Conservation (phyloP, 2,329 filamentous ascomycete species). For the Pleurostoma richardsiae region DNA sequence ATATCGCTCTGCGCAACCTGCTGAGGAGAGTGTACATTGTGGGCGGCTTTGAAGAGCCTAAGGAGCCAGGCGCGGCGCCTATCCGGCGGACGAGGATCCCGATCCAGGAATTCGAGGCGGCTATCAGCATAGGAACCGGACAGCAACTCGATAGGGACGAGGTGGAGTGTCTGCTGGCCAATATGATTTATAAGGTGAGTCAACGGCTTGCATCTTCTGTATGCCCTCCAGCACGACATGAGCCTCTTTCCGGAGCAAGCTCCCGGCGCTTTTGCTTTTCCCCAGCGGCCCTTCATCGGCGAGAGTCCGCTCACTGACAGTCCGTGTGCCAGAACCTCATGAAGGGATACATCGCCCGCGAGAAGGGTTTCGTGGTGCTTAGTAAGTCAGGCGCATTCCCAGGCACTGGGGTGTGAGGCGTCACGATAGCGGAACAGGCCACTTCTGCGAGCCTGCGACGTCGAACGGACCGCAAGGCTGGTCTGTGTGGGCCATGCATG, state of each 20-base stretch:
- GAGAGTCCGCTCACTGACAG: no score
- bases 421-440: not conserved
- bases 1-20: conserved; percentile 87
- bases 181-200: conserved; percentile 94
- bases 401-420: conserved; percentile 64
- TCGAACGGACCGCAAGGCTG: no score
- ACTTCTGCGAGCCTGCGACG: no score
- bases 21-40: conserved; percentile 86
- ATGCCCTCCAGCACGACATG: no score
- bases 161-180: conserved; percentile 90
- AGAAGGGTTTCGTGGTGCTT: conserved; percentile 83
- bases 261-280: no score
- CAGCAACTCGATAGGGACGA: conserved; percentile 78
- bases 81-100: conserved; percentile 73
- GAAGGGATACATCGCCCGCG: conserved; percentile 96
- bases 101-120: conserved; percentile 78
- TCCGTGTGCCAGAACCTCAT: conserved; percentile 64
- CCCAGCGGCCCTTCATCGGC: no score
- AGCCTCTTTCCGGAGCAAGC: no score
- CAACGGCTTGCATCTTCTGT: not conserved
- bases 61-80: conserved; percentile 59
- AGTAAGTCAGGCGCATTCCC: conserved; percentile 94
- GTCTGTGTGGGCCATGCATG: no score
- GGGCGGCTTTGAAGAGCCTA: conserved; percentile 74
- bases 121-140: conserved; percentile 67